A percentile compares a stretch with the other conserved stretches of the same genome.
These are phyloP conservation scores for Rhodotorula sp. DNA, from an alignment of 1,284 basidiomycete genomes.

Conservation along the genomic window DNA sequence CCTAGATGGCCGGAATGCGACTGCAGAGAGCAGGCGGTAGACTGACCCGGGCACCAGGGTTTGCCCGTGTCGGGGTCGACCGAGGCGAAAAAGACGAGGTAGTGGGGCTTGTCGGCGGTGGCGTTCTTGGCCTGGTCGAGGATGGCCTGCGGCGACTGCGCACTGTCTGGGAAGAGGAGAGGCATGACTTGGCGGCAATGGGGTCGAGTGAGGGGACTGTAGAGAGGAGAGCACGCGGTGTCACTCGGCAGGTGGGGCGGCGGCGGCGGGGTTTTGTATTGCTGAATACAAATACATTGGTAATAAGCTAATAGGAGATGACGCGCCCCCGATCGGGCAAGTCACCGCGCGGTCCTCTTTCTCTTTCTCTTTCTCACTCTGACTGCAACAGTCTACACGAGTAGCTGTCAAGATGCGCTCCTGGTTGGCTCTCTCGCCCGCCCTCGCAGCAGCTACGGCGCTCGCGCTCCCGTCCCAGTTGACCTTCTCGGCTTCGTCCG, in stretches of 20 bases:
- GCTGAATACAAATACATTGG: neutral
- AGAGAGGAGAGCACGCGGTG: neutral
- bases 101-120: constrained; percentile 46
- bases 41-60: constrained; percentile 51
- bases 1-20: too few relatives aligned
- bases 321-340: neutral
- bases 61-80: constrained; percentile 47
- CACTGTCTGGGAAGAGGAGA: constrained; percentile 18
- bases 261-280: neutral
- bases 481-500: neutral
- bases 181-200: constrained; percentile 10
- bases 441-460: neutral
- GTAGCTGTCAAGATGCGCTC: neutral
- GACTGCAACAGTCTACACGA: too few relatives aligned
- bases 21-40: neutral
- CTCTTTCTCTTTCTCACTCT: neutral
- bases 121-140: constrained; percentile 40
- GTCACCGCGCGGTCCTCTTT: neutral
- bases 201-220: neutral
- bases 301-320: neutral
- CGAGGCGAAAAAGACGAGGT: constrained; percentile 52
- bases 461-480: constrained; percentile 9
- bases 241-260: neutral
- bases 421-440: neutral
- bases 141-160: constrained; percentile 18